Base-by-base conservation (phyloP, 2,329 filamentous ascomycete species). In the Aureobasidium zeae region DNA sequence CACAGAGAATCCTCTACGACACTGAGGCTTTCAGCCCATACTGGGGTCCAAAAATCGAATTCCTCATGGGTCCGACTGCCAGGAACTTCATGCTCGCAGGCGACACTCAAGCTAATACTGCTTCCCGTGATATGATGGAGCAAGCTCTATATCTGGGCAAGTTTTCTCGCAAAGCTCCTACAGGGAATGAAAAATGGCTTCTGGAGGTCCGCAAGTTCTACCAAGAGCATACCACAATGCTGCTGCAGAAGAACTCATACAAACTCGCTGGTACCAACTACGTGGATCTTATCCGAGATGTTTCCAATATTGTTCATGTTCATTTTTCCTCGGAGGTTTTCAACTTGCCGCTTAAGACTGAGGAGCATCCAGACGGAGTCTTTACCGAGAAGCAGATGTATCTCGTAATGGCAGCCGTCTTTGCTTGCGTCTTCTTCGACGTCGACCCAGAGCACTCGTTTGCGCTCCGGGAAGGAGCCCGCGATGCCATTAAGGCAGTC, bases 291-390 rank as follows among this genome's bases (percentile, higher is more conserved):
- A 62, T 70, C 44, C 64, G 66, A 10, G 68, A 71, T 47, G 52
- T 77, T 26, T 69, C 70, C 49, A 74, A 75, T 47, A 59, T 72
- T 8, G 67, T 64, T 3, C 72, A 74, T 51, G 67, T 73, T 3
- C 70, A 74, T 54, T 76, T 77, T 55, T 68, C 65, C 45, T 63
- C 72, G 0, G 68, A 69, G 44, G 57, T 77, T 17, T 77, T 76
- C 58, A 69, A 67, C 50, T 57, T 77, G 5, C 73, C 74, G 0
- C 56, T 77, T 22, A 76, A 76, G 57, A 74, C 71, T 0, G 63
- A 67, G 2, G 62, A 68, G 3, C 65, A 68, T 13, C 71, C 71
- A 1, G 56, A 59, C 38, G 73, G 71, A 12, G 58, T 74, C 22
- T 74, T 73, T 53, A 71, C 68, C 1, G 73, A 76, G 51, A 57